Evolutionary conservation across 73 alveolate genomes (phyloP), one percentile per base, ranked within the genome.

Genomic region (Blepharisma japonicum): DNA sequence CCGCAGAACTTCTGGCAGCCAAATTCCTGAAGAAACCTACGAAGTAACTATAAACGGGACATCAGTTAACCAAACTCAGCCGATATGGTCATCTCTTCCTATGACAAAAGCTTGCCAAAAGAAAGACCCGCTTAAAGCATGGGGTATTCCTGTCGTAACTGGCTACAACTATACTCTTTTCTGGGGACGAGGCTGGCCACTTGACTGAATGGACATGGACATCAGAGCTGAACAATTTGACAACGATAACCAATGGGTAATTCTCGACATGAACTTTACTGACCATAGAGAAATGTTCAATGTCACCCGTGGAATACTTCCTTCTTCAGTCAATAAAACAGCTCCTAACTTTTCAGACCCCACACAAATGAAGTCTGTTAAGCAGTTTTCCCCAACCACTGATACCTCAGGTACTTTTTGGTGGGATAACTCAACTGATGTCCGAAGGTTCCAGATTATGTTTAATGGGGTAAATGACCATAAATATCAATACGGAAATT

Each of bases 141-240:
- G 82, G 80, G 84, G 87, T 39, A 38, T 81, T 1, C 85, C 88
- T 0, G 77, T 71, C 50, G 83, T 85, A 3, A 71, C 86, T 6
- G 50, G 47, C 39, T 20, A 61, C 5, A 25, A 61, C 11, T 61
- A 61, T 61, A 9, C n/a, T 1, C 49, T 61, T 0, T 61, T 61
- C 47, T 61, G 38, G 49, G 74, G 49, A 14, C 0, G 47, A 9
- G 74, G 23, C 0, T n/a, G 4, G 0, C 74, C 74, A 2, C 2
- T 61, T 1, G 74, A 61, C 47, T 25, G 0, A 2, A 18, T 5
- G 0, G 48, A 61, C 0, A n/a, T 14, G 23, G 74, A 61, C 23
- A 61, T 61, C 47, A 32, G 42, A 3, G 3, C 3, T 32, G 42
- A 32, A 32, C 42, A 32, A 32, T 20, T 61, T n/a, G 74, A 61